Conservation (phyloP, 495 filamentous ascomycete genomes). For the Podospora appendiculata region DNA sequence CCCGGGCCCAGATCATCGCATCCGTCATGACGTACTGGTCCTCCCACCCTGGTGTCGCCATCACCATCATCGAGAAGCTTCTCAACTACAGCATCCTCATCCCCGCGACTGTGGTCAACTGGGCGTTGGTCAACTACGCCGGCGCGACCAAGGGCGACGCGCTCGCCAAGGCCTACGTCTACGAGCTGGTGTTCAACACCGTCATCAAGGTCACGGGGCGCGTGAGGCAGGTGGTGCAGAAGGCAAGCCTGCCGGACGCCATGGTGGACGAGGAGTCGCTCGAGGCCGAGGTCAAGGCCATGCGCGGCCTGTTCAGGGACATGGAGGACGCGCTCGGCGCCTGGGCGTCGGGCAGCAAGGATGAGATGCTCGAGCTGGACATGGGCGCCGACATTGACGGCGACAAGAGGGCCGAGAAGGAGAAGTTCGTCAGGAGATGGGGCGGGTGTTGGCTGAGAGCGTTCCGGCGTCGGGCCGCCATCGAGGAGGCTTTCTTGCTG, state of each 20-base stretch:
- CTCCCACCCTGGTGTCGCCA: slow-evolving; percentile 84
- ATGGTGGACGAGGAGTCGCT: slow-evolving; percentile 43
- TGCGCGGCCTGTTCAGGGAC: slow-evolving; percentile 68
- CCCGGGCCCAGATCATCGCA: slow-evolving; percentile 78
- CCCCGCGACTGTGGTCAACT: slow-evolving; percentile 75
- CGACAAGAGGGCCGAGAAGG: slow-evolving; percentile 43
- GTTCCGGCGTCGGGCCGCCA: slow-evolving; percentile 70
- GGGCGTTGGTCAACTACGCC: slow-evolving; percentile 61
- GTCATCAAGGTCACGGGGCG: slow-evolving; percentile 88
- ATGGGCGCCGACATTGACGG: slow-evolving; percentile 28
- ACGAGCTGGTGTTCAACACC: slow-evolving; percentile 82
- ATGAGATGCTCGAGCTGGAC: slow-evolving; percentile 52
- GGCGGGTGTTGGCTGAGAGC: slow-evolving; percentile 79
- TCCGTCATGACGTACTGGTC: slow-evolving; percentile 91
- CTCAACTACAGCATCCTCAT: slow-evolving; percentile 94
- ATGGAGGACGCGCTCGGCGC: slow-evolving; percentile 74
- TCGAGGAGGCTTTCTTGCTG: slow-evolving; percentile 63
- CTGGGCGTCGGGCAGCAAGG: slow-evolving; percentile 65
- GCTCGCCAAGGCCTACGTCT: slow-evolving; percentile 66
- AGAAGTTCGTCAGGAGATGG: slow-evolving; percentile 70
- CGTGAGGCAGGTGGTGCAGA: slow-evolving; percentile 70
- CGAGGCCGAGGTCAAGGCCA: slow-evolving; percentile 55
- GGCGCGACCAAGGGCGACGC: slow-evolving; percentile 48
- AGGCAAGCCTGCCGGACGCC: slow-evolving; percentile 34
- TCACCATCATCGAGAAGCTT: slow-evolving; percentile 92